A percentile compares a stretch with the other conserved stretches of the same genome.
Conservation (phyloP, 257 asterid species). For the Nyctanthes arbortristis region DNA sequence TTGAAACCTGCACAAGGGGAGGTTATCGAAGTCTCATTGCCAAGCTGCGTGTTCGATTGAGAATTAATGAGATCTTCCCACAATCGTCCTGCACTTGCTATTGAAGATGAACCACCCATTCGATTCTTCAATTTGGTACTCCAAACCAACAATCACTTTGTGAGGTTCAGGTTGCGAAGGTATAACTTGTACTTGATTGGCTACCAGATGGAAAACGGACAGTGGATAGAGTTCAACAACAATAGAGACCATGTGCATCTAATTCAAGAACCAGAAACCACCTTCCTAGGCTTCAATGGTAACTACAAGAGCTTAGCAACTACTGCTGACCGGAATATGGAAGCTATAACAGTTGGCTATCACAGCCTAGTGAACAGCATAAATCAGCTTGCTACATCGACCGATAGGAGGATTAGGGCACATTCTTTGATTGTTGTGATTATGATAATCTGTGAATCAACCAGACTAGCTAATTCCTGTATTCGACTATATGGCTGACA, state of each 20-base stretch:
- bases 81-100: constrained; percentile 2
- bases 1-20: background rate
- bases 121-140: background rate
- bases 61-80: background rate
- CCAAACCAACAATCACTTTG: background rate
- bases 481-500: background rate
- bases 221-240: background rate
- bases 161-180: background rate
- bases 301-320: background rate
- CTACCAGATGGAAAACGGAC: constrained; percentile 2
- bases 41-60: background rate
- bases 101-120: background rate
- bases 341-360: background rate
- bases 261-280: background rate
- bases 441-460: constrained; percentile 1
- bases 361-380: background rate
- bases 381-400: background rate
- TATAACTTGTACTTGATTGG: background rate
- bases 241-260: background rate
- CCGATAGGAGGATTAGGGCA: background rate
- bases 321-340: background rate
- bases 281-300: background rate
- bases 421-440: background rate
- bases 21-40: background rate
- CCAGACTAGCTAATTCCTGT: background rate